A percentile compares a stretch with the other conserved stretches of the same genome.
Evolutionary conservation across 345 rosid species (phyloP).

Genomic region (Kernera saxatilis): DNA sequence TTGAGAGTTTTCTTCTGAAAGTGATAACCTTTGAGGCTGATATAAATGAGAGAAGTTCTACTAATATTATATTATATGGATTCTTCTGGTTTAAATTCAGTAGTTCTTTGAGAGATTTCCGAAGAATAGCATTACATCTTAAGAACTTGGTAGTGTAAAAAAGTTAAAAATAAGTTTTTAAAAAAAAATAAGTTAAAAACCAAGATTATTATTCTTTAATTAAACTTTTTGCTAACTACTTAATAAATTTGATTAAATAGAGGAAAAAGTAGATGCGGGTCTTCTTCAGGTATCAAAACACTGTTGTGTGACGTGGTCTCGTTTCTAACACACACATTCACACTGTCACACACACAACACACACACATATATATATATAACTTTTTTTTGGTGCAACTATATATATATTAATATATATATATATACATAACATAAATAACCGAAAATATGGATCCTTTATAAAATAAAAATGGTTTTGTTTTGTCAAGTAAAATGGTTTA

Average conservation of each 20-base stretch:
- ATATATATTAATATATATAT: too few species aligned
- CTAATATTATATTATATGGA: not conserved
- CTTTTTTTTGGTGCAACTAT: too few species aligned
- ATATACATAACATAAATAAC: too few species aligned
- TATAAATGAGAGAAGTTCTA: not conserved
- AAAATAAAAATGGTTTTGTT: too few species aligned
- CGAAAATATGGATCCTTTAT: too few species aligned
- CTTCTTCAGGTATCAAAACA: not conserved
- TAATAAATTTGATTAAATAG: not conserved
- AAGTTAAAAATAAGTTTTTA: too few species aligned
- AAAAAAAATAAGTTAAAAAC: too few species aligned
- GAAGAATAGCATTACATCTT: not conserved
- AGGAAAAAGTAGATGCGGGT: constrained; percentile 5
- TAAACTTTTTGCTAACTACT: not conserved
- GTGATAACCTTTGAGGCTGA: not conserved
- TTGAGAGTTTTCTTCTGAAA: not conserved
- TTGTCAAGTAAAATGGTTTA: too few species aligned
- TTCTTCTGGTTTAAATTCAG: not conserved
- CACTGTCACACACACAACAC: not conserved
- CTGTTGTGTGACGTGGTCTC: constrained; percentile 10
- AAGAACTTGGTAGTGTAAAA: not conserved
- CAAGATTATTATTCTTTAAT: not conserved
- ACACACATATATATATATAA: too few species aligned
- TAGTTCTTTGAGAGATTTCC: not conserved
- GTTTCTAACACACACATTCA: not conserved